Percentiles rank a stretch among this genome's conserved stretches.
phyloP scores from a whole-genome alignment of 371 early-diverging fungal genomes.

The Haplosporangium sp. region DNA sequence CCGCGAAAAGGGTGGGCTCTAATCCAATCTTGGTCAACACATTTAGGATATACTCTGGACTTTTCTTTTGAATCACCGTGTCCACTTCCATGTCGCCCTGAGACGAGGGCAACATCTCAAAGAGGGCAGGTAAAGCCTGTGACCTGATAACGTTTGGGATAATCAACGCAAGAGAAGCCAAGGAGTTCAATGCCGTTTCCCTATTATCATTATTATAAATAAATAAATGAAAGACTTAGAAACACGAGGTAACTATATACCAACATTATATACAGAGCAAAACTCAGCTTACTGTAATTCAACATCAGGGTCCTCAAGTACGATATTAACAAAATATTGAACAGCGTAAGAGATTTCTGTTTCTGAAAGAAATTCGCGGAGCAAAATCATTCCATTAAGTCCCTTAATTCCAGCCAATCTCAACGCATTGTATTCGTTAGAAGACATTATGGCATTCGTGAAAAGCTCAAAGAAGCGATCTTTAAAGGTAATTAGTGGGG shows the following conservation, averaged over 20 bases:
- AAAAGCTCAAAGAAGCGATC: slow-evolving; percentile 77
- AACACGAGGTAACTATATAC: background rate
- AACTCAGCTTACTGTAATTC: slow-evolving; percentile 61
- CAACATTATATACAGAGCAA: background rate
- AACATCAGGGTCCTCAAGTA: slow-evolving; percentile 63
- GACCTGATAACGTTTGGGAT: slow-evolving; percentile 49
- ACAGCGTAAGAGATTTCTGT: slow-evolving; percentile 73
- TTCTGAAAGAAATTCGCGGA: slow-evolving; percentile 65
- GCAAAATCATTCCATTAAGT: slow-evolving; percentile 71
- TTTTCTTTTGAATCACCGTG: slow-evolving; percentile 38
- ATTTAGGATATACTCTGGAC: slow-evolving; percentile 49
- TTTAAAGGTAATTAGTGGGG: slow-evolving; percentile 73
- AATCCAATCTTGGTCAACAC: slow-evolving; percentile 55
- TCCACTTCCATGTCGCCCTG: slow-evolving; percentile 54
- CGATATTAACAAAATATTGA: slow-evolving; percentile 67
- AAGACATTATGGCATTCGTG: slow-evolving; percentile 64
- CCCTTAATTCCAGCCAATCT: slow-evolving; percentile 77
- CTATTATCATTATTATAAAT: slow-evolving; percentile 14
- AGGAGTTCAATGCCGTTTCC: slow-evolving; percentile 47
- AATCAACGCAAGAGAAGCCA: slow-evolving; percentile 50
- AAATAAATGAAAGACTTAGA: background rate
- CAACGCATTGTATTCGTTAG: slow-evolving; percentile 80
- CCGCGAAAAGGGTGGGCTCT: slow-evolving; percentile 56
- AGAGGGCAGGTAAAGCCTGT: slow-evolving; percentile 51
- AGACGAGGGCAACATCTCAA: slow-evolving; percentile 50